These are phyloP conservation scores for Phytophthora uliginosa DNA, from an alignment of 352 stramenopile genomes.

Conservation along the genomic window DNA sequence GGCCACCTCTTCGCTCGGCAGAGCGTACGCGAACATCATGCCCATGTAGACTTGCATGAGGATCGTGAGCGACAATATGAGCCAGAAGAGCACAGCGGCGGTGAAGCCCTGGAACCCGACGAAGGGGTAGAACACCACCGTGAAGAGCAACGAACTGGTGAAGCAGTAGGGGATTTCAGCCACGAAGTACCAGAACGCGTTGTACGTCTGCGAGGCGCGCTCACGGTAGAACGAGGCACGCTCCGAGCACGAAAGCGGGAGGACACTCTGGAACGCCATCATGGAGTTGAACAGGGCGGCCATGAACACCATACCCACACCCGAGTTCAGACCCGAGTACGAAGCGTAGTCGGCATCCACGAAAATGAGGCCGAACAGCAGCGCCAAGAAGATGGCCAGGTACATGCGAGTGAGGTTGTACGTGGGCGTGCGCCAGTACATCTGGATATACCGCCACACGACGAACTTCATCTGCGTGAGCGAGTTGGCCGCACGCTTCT, in stretches of 20 bases:
- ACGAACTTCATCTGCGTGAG: constrained; percentile 31
- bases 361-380: constrained; percentile 78
- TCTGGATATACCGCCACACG: constrained; percentile 22
- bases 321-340: constrained; percentile 36
- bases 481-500: constrained; percentile 33
- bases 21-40: constrained; percentile 73
- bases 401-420: constrained; percentile 81
- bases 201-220: constrained; percentile 92
- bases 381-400: constrained; percentile 64
- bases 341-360: constrained; percentile 33
- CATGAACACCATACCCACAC: constrained; percentile 81
- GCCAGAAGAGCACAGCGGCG: constrained; percentile 30
- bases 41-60: constrained; percentile 73
- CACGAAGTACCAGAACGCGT: constrained; percentile 84
- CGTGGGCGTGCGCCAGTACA: constrained; percentile 55
- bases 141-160: constrained; percentile 6
- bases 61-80: constrained; percentile 32
- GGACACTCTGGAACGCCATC: constrained; percentile 62
- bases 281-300: constrained; percentile 64
- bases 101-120: constrained; percentile 23
- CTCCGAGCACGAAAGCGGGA: constrained; percentile 81
- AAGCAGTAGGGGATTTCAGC: constrained; percentile 70
- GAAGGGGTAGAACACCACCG: constrained; percentile 11
- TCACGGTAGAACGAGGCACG: constrained; percentile 83
- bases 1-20: constrained; percentile 58